Evolutionary conservation across 2,329 filamentous ascomycete species (phyloP).

Genomic region (Apiospora aurea): DNA sequence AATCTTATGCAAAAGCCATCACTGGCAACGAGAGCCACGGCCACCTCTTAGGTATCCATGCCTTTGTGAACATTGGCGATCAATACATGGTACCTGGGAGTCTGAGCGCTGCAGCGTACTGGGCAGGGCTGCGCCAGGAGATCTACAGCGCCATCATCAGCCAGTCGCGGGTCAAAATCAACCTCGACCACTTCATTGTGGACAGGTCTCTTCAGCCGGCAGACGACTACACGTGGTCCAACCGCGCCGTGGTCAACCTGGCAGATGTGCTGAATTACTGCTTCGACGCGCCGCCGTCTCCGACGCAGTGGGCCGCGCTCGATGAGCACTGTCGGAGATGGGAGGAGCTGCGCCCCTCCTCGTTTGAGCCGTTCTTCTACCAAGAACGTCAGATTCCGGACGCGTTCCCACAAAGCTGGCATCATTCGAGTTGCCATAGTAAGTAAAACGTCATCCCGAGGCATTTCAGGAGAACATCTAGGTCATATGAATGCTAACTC

Average conservation of each 20-base stretch:
- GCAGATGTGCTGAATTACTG: conserved; percentile 71
- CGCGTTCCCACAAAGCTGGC: conserved; percentile 65
- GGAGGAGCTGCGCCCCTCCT: conserved; percentile 53
- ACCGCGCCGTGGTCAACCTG: conserved; percentile 66
- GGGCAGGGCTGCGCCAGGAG: conserved; percentile 64
- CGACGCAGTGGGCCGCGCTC: conserved; percentile 51
- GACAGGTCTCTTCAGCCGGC: conserved; percentile 56
- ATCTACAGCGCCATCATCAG: conserved; percentile 63
- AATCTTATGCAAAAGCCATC: conserved; percentile 38
- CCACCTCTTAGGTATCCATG: conserved; percentile 54
- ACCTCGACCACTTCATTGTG: conserved; percentile 56
- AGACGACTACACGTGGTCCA: conserved; percentile 64
- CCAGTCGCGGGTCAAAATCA: conserved; percentile 55
- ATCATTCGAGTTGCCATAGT: conserved; percentile 63
- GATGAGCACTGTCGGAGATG: conserved; percentile 54
- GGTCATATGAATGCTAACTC: conserved; percentile 23
- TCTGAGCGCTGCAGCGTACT: conserved; percentile 62
- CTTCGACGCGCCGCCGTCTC: conserved; percentile 51
- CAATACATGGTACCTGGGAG: conserved; percentile 49
- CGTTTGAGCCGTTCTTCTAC: conserved; percentile 63
- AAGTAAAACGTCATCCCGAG: conserved; percentile 29
- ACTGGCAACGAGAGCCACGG: conserved; percentile 55
- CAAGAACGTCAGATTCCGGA: conserved; percentile 45
- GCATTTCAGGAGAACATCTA: background rate
- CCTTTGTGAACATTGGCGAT: conserved; percentile 52